Evolutionary conservation across 805 yeast genomes (phyloP), one percentile per base, ranked within the genome.

Genomic region (Wickerhamiella brachini): DNA sequence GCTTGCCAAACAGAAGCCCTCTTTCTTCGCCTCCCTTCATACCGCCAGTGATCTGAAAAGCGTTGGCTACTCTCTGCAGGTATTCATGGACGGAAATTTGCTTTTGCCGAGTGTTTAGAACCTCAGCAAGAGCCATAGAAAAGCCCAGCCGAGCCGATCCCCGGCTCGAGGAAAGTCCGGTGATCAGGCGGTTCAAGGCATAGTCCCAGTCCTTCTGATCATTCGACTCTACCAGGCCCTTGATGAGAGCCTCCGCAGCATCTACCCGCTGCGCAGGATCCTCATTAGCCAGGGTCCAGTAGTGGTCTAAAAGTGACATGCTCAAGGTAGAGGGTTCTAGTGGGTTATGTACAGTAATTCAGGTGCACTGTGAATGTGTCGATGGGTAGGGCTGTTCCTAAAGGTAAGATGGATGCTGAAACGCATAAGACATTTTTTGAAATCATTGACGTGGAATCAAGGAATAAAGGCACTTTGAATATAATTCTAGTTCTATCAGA

Each of bases 111-210:
- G 56, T 53, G 13, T 51, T 50, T 18, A 68, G 54, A 10, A 68
- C 55, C 64, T 90, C 97, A 0, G 89, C 78, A 44, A 90, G 68
- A 45, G 95, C 90, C 74, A 86, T 77, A 2, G 95, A 85, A 61
- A 83, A 90, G 4, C 97, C 97, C 26, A 85, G 67, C 51, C 97
- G 72, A 1, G 95, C 93, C 47, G 87, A 75, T 22, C 84, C 94
- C 60, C 93, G 77, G 15, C 88, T 76, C 5, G 95, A 83, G 4
- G 87, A 72, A 31, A 90, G 69, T 49, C 97, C 97, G 55, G 80
- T 81, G 56, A 86, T 75, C 55, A 90, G 71, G 61, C 97, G 75
- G 55, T 78, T 77, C 50, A 85, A 66, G 0, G 95, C 93, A 62
- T 90, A 90, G 47, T 76, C 76, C 87, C 90, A 87, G 59, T 88